Conservation (phyloP, 1,139 yeast genomes). For the Entelexis paramagnoliae region DNA sequence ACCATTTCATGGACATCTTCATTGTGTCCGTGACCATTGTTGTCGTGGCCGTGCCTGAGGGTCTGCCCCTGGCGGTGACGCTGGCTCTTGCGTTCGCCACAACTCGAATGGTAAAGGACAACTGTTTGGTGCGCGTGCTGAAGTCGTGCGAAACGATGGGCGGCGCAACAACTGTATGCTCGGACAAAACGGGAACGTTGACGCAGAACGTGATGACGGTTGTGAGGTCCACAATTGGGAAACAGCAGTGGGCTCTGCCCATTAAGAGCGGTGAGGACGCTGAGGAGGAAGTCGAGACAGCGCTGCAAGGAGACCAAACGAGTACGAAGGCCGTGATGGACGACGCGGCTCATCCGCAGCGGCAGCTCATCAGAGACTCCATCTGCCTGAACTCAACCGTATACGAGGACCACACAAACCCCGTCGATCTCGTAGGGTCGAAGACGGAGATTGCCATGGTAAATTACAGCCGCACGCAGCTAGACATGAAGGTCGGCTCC, state of each 20-base stretch:
- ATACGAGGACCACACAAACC: slow-evolving; percentile 49
- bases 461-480: slow-evolving; percentile 50
- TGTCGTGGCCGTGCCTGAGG: slow-evolving; percentile 98
- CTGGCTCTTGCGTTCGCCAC: slow-evolving; percentile 95
- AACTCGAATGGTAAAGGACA: slow-evolving; percentile 93
- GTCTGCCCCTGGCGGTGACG: slow-evolving; percentile 92
- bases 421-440: slow-evolving; percentile 64
- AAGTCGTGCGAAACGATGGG: slow-evolving; percentile 98
- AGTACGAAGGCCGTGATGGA: neutral
- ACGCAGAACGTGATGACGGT: slow-evolving; percentile 90
- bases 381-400: slow-evolving; percentile 79
- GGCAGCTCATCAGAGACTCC: slow-evolving; percentile 43
- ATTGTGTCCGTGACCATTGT: slow-evolving; percentile 86
- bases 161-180: slow-evolving; percentile 91
- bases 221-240: slow-evolving; percentile 33
- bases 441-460: slow-evolving; percentile 90
- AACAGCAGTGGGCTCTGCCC: slow-evolving; percentile 10
- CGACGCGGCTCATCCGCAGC: neutral
- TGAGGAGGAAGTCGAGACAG: neutral
- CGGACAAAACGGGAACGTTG: slow-evolving; percentile 94
- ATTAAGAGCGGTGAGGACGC: neutral
- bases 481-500: slow-evolving; percentile 42
- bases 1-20: slow-evolving; percentile 68
- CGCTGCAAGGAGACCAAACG: slow-evolving; percentile 6
- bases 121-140: slow-evolving; percentile 86